A percentile compares a stretch with the other conserved stretches of the same genome.
Conservation (phyloP, 148 eudicot species). For the Silene latifolia region DNA sequence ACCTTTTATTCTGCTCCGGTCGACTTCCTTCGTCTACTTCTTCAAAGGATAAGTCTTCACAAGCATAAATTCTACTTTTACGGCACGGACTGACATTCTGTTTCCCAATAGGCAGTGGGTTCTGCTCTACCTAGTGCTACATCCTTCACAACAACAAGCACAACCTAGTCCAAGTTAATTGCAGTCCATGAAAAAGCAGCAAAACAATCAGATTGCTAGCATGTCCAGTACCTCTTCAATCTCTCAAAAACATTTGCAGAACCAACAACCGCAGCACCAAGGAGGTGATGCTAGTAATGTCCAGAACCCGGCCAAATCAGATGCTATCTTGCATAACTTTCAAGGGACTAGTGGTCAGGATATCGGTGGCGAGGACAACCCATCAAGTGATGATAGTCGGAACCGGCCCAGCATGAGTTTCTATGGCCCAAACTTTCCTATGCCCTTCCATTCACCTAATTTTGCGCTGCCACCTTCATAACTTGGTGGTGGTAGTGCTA, state of each 20-base stretch:
- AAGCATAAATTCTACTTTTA: no score
- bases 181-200: no score
- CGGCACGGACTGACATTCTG: no score
- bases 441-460: constrained; percentile 65
- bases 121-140: constrained; percentile 23
- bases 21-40: constrained; percentile 29
- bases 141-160: constrained; percentile 60
- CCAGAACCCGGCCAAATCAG: no score
- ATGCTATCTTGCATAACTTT: constrained; percentile 39
- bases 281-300: no score
- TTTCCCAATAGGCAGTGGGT: no score
- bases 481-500: constrained; percentile 16
- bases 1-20: no score
- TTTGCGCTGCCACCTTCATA: constrained; percentile 53
- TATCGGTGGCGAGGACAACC: constrained; percentile 62
- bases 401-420: constrained; percentile 53
- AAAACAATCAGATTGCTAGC: constrained; percentile 51
- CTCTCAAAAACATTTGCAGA: constrained; percentile 75
- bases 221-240: constrained; percentile 61
- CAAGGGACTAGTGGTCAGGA: constrained; percentile 46
- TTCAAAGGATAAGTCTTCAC: constrained; percentile 26
- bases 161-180: no score
- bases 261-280: constrained; percentile 56
- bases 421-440: constrained; percentile 57
- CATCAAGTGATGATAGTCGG: constrained; percentile 68